A percentile compares a stretch with the other conserved stretches of the same genome.
These are phyloP conservation scores for Penicillium sp. DNA, from an alignment of 2,329 filamentous ascomycete species.

Conservation along the genomic window DNA sequence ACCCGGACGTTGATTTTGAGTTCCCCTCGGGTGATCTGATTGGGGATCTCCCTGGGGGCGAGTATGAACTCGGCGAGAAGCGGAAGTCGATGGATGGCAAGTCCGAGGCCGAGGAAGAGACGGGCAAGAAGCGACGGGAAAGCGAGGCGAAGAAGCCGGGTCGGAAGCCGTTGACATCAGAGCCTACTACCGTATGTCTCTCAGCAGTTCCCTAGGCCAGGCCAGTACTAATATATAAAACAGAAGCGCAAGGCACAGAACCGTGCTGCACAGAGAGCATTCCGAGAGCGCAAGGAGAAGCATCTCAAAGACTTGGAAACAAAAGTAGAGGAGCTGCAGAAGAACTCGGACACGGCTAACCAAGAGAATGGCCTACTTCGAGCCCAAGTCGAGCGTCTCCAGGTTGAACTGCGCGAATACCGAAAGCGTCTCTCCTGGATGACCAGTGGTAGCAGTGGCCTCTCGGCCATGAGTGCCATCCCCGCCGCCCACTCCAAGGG, in stretches of 20 bases:
- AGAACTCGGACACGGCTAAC: conserved; percentile 79
- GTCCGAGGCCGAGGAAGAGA: conserved; percentile 69
- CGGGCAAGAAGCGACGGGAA: conserved; percentile 71
- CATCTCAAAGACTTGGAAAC: conserved; percentile 59
- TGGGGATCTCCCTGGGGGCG: conserved; percentile 67
- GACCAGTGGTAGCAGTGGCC: conserved; percentile 48
- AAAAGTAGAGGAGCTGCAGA: conserved; percentile 70
- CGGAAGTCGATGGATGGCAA: conserved; percentile 56
- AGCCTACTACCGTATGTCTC: conserved; percentile 86
- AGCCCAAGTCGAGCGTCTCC: conserved; percentile 86
- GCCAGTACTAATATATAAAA: conserved; percentile 25
- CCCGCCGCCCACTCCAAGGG: conserved; percentile 50
- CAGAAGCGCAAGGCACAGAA: conserved; percentile 82
- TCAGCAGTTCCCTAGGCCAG: not conserved
- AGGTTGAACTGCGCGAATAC: conserved; percentile 84
- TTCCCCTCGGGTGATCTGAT: conserved; percentile 70
- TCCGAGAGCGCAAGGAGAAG: conserved; percentile 93
- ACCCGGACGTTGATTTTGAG: conserved; percentile 78
- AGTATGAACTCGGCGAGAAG: conserved; percentile 64
- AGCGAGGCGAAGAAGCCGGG: conserved; percentile 92
- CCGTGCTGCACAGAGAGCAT: conserved; percentile 86
- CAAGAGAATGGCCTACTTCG: conserved; percentile 84
- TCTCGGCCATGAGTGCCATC: conserved; percentile 55
- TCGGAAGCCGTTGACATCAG: conserved; percentile 90
- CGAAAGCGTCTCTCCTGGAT: conserved; percentile 78